Evolutionary conservation across 176 grass and related monocot genomes (phyloP).

Genomic region (Microstegium vimineum): DNA sequence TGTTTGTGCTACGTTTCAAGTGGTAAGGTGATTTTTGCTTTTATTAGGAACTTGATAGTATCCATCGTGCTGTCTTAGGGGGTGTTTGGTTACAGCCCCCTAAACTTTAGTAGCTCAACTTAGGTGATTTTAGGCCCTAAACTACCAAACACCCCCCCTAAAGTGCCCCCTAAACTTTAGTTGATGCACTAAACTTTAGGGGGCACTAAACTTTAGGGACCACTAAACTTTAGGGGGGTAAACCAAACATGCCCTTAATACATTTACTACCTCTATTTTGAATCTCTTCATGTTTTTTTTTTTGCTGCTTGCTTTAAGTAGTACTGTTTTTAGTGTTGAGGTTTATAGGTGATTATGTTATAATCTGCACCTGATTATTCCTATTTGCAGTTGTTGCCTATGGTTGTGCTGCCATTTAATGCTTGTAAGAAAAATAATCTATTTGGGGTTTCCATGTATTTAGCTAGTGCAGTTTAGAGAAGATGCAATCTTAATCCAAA

Average conservation of each 20-base stretch:
- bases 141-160: no score
- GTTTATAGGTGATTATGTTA: constrained; percentile 21
- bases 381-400: not conserved
- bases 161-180: no score
- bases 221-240: no score
- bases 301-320: not conserved
- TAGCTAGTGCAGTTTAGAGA: not conserved
- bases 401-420: not conserved
- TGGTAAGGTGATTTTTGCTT: constrained; percentile 29
- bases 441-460: not conserved
- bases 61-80: not conserved
- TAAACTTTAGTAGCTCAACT: no score
- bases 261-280: not conserved
- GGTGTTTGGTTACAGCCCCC: no score
- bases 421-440: not conserved
- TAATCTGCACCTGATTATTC: not conserved
- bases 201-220: no score
- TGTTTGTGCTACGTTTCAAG: constrained; percentile 19
- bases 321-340: not conserved
- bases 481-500: not conserved
- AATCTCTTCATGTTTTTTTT: not conserved
- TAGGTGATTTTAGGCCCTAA: no score
- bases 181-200: no score
- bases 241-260: no score
- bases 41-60: not conserved